These are phyloP conservation scores for Aspergillus homomorphus DNA, from an alignment of 495 filamentous ascomycete species.

Conservation along the genomic window DNA sequence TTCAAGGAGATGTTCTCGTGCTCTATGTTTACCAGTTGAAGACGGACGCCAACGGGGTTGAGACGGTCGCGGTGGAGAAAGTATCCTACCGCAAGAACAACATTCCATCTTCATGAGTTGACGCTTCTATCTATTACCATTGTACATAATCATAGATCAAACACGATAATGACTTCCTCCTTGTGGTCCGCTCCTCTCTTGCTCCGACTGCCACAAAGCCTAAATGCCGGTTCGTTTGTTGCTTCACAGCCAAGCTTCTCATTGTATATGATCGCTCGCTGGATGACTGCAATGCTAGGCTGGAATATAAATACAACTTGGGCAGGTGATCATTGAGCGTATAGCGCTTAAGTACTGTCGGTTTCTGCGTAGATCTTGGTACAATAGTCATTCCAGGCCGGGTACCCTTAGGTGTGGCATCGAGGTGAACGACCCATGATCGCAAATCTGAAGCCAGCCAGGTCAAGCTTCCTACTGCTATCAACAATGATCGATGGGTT, in stretches of 20 bases:
- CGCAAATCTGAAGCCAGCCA: not conserved
- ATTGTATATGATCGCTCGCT: no score
- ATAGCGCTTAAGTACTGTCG: no score
- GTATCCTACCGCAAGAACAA: slow-evolving; percentile 90
- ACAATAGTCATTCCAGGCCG: no score
- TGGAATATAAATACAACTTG: no score
- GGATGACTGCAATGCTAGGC: no score
- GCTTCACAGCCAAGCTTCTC: not conserved
- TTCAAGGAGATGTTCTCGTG: slow-evolving; percentile 95
- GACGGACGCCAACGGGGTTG: slow-evolving; percentile 81
- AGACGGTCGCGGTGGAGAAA: slow-evolving; percentile 95
- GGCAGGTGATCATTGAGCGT: no score
- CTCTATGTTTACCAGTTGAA: slow-evolving; percentile 96
- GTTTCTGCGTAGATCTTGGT: no score
- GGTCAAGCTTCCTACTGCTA: not conserved
- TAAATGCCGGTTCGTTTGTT: not conserved
- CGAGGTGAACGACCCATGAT: no score
- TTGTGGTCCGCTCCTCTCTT: not conserved
- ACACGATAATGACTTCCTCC: slow-evolving; percentile 22
- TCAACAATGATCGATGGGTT: not conserved
- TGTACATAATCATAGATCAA: slow-evolving; percentile 36
- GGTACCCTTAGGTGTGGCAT: no score
- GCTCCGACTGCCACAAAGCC: not conserved
- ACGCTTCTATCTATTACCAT: slow-evolving; percentile 14
- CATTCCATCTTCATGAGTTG: slow-evolving; percentile 32